Base-by-base conservation (phyloP, 768 basidiomycete genomes). In the Leucosporidium yakuticum region DNA sequence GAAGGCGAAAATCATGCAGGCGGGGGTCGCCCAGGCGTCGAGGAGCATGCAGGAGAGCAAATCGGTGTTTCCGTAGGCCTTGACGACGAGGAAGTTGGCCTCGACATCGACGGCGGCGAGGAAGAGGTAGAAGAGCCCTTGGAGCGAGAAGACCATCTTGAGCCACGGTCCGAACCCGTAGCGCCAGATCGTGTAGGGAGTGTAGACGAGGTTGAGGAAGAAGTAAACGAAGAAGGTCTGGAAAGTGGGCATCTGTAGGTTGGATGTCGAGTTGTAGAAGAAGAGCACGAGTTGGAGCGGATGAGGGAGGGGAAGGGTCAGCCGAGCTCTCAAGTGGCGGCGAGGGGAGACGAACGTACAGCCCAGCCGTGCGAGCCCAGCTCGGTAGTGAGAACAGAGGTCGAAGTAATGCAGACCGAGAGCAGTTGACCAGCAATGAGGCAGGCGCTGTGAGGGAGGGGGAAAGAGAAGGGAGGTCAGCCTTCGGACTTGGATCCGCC, bases 91-190 rank as follows among this genome's bases (percentile, higher is more conserved):
- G 61, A 70, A 74, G 51, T 74, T 74, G 14, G 67, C 67, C 53
- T 65, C 19, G 20, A 70, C 69, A 39, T 70, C 69, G 32, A 70
- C 51, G 9, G 62, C 65, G 21, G 69, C 73, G n/a, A 75, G 68
- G 55, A 75, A 66, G 31, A 65, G 48, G 69, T 75, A 76, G 50
- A 73, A 73, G 71, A 73, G 75, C 0, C 75, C 75, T 49, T 74
- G 72, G 8, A 44, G 60, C 27, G 70, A 71, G 31, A 62, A n/a
- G 56, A 76, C 20, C 62, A 76, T 73, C 51, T 64, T 70, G 51
- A 51, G 36, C 69, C 69, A 76, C 14, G 66, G 70, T 29, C 60
- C 67, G 47, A 63, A 68, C 0, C 74, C 74, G 58, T 75, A 75
- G 36, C 65, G 63, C 62, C 74, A 76, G 49, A 76, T 67, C 1